These are phyloP conservation scores for Biancaea sappan DNA, from an alignment of 306 rosid genomes.

Conservation along the genomic window DNA sequence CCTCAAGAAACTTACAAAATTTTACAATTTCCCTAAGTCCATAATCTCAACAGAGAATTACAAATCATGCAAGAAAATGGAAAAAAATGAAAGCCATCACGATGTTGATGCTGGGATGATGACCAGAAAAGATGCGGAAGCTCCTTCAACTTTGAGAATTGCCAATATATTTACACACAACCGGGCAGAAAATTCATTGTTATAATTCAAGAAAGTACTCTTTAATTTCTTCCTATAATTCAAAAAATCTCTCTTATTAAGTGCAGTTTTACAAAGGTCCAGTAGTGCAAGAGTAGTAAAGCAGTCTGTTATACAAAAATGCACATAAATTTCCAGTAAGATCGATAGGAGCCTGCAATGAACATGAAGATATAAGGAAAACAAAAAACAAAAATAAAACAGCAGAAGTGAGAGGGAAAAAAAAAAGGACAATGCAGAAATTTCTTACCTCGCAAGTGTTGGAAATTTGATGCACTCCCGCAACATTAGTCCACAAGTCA, in stretches of 20 bases:
- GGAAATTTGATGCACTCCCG: slow-evolving; percentile 93
- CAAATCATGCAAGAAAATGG: neutral
- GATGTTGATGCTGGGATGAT: neutral
- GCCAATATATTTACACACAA: neutral
- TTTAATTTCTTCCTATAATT: slow-evolving; percentile 2
- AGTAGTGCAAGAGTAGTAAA: slow-evolving; percentile 13
- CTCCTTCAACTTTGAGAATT: neutral
- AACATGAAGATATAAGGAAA: slow-evolving; percentile 21
- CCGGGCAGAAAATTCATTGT: neutral
- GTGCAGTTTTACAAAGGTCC: neutral
- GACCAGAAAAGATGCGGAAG: slow-evolving; percentile 8
- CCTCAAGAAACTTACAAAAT: slow-evolving; percentile 2
- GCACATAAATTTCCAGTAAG: slow-evolving; percentile 28
- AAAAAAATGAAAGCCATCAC: neutral
- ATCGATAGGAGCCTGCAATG: slow-evolving; percentile 12
- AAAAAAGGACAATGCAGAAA: slow-evolving; percentile 7
- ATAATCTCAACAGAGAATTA: slow-evolving; percentile 1
- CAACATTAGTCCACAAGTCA: slow-evolving; percentile 92
- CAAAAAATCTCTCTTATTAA: neutral
- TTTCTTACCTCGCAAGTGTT: slow-evolving; percentile 76
- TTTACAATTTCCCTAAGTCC: slow-evolving; percentile 16
- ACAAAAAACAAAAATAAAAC: too few relatives aligned
- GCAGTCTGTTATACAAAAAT: slow-evolving; percentile 5
- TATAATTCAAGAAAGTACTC: neutral
- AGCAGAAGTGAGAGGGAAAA: neutral